A percentile compares a stretch with the other conserved stretches of the same genome.
phyloP scores from a whole-genome alignment of 2,329 filamentous ascomycete genomes.

The Colletotrichum sp. region DNA sequence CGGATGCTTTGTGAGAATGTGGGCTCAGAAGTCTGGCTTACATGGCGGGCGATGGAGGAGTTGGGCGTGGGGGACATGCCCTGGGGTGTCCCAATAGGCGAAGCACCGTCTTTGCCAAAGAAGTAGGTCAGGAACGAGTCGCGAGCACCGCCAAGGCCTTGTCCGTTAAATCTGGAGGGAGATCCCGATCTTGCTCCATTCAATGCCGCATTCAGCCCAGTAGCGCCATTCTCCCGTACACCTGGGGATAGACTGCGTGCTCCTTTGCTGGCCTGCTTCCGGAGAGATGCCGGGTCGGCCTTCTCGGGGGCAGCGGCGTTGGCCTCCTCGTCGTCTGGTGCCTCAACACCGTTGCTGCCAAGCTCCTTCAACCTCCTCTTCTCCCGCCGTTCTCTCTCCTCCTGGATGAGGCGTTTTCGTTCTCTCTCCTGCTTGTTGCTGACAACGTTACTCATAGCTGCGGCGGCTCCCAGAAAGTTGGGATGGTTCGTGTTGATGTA shows the following conservation, averaged over 20 bases:
- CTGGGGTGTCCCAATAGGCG: slow-evolving; percentile 41
- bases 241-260: slow-evolving; percentile 84
- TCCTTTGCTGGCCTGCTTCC: slow-evolving; percentile 65
- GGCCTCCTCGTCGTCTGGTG: slow-evolving; percentile 68
- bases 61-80: slow-evolving; percentile 43
- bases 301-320: slow-evolving; percentile 52
- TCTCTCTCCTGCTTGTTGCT: slow-evolving; percentile 94
- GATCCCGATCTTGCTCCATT: slow-evolving; percentile 70
- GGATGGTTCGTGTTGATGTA: slow-evolving; percentile 99
- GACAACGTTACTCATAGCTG: slow-evolving; percentile 97
- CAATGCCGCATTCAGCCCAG: slow-evolving; percentile 67
- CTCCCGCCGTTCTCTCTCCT: slow-evolving; percentile 87
- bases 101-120: slow-evolving; percentile 89
- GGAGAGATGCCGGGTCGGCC: slow-evolving; percentile 47
- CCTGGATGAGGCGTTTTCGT: slow-evolving; percentile 77
- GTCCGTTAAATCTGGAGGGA: slow-evolving; percentile 65
- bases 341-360: slow-evolving; percentile 77
- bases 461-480: slow-evolving; percentile 95
- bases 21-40: slow-evolving; percentile 79
- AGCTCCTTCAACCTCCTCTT: slow-evolving; percentile 83
- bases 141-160: slow-evolving; percentile 66
- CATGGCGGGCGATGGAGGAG: slow-evolving; percentile 63
- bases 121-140: slow-evolving; percentile 99
- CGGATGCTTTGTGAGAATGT: slow-evolving; percentile 85
- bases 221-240: slow-evolving; percentile 69